Evolutionary conservation across 2,329 filamentous ascomycete species (phyloP), one percentile per base, ranked within the genome.

Genomic region (Sarocladiaceae sp.): DNA sequence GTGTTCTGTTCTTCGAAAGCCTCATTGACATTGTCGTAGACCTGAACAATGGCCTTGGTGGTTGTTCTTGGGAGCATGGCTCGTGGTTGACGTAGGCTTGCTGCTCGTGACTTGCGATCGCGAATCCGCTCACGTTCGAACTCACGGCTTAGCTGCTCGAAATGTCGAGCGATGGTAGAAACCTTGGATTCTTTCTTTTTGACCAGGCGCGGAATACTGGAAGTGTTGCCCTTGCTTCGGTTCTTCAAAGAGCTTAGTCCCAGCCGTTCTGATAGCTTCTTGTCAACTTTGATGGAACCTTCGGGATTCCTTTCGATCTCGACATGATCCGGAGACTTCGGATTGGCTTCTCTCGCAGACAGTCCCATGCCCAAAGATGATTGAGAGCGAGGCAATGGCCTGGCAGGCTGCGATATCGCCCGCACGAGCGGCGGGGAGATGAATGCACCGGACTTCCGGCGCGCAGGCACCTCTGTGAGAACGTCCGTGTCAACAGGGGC

Each of bases 1-100:
- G 15, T 17, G 18, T 50, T 50, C 48, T 82, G 81, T 63, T 96
- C 91, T 59, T 91, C 87, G 11, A 97, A 92, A 18, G 95, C 94
- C 67, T 97, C 91, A 53, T 92, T 86, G 4, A 96, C 90, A 66
- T 96, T 90, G 59, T 89, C 88, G 65, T 97, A 99, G 8, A 99
- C 91, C 67, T 97, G 90, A 15, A 99, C 92, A 55, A 95, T 93
- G 6, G 94, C 92, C 62, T 92, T 94, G n/a, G 93, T 95, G 17
- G 90, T 92, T 36, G 91, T 90, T 57, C 94, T 83, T 18, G 94
- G 93, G 20, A 83, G 70, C 65, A 93, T 93, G 1, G 90, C 90
- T 56, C 92, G 82, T 13, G 90, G 89, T 65, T 81, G 77, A 39
- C 78, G 75, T 64, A 87, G 84, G 62, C 86, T 90, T 42, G 89